Evolutionary conservation across 2,329 filamentous ascomycete species (phyloP).

Genomic region (Mariannaea elegans): DNA sequence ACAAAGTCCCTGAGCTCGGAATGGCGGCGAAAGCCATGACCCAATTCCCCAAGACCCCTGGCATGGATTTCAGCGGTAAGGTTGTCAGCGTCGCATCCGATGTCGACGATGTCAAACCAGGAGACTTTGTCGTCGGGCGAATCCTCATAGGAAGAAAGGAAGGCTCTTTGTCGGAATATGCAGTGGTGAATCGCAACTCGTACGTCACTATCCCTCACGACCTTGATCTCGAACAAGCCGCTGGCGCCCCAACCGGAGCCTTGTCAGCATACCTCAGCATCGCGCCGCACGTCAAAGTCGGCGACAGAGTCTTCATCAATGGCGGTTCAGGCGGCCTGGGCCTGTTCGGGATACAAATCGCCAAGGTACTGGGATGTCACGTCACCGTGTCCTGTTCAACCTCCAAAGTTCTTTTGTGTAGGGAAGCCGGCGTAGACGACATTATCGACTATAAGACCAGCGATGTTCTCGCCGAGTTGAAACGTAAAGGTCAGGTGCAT

Average conservation of each 20-base stretch:
- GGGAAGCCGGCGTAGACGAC: slow-evolving; percentile 69
- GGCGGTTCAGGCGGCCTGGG: slow-evolving; percentile 72
- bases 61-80: slow-evolving; percentile 61
- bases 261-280: slow-evolving; percentile 60
- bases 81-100: slow-evolving; percentile 49
- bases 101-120: slow-evolving; percentile 44
- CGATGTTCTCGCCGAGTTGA: slow-evolving; percentile 58
- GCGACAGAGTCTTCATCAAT: slow-evolving; percentile 71
- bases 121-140: slow-evolving; percentile 56
- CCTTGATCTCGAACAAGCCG: slow-evolving; percentile 52
- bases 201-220: slow-evolving; percentile 51
- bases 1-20: slow-evolving; percentile 56
- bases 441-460: slow-evolving; percentile 68
- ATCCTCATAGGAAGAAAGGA: slow-evolving; percentile 39
- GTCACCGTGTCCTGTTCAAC: slow-evolving; percentile 70
- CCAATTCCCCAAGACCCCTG: slow-evolving; percentile 53
- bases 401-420: slow-evolving; percentile 65
- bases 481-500: slow-evolving; percentile 57
- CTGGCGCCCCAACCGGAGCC: slow-evolving; percentile 54
- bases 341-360: slow-evolving; percentile 69
- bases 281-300: slow-evolving; percentile 55
- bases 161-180: slow-evolving; percentile 56
- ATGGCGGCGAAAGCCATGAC: slow-evolving; percentile 45
- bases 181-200: slow-evolving; percentile 44
- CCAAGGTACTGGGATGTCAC: slow-evolving; percentile 67